Evolutionary conservation across 768 basidiomycete species (phyloP).

Genomic region (Rhodosporidiobolus odoratus): DNA sequence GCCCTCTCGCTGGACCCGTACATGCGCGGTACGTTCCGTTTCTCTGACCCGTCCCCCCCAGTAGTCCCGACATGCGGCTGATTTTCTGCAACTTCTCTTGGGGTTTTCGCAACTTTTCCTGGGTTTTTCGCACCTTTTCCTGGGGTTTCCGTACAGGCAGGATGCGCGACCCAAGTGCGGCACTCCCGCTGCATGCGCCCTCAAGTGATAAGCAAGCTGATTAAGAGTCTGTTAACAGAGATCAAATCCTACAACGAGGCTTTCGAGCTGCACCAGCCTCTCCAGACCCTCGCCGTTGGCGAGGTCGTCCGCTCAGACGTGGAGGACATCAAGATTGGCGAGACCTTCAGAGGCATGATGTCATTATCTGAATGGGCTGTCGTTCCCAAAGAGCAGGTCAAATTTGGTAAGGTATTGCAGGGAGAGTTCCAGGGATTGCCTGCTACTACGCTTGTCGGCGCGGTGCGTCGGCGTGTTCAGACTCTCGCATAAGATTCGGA

Average conservation of each 20-base stretch:
- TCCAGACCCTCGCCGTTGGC: conserved; percentile 40
- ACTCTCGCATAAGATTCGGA: not conserved
- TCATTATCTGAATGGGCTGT: not conserved
- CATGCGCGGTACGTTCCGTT: conserved; percentile 31
- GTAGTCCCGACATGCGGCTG: too few relatives aligned
- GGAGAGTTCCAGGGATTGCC: conserved; percentile 28
- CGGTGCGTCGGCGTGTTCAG: not conserved
- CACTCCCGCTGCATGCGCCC: too few relatives aligned
- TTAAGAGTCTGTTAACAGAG: not conserved
- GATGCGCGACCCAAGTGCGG: conserved; percentile 31
- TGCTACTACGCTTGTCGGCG: conserved; percentile 12
- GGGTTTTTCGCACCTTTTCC: not conserved
- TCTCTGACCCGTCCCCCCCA: too few relatives aligned
- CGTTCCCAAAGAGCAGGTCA: not conserved
- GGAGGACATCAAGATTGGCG: conserved; percentile 26
- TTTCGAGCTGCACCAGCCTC: conserved; percentile 35
- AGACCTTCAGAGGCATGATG: conserved; percentile 8
- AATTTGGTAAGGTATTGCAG: conserved; percentile 10
- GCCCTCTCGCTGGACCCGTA: conserved; percentile 44
- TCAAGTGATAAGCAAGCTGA: too few relatives aligned
- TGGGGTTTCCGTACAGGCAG: conserved; percentile 16
- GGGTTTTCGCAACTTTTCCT: not conserved
- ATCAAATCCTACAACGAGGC: conserved; percentile 42
- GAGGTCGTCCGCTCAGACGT: conserved; percentile 42
- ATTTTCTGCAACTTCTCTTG: not conserved